Base-by-base conservation (phyloP, 176 grass and related monocot species). In the Aegilops longissima region DNA sequence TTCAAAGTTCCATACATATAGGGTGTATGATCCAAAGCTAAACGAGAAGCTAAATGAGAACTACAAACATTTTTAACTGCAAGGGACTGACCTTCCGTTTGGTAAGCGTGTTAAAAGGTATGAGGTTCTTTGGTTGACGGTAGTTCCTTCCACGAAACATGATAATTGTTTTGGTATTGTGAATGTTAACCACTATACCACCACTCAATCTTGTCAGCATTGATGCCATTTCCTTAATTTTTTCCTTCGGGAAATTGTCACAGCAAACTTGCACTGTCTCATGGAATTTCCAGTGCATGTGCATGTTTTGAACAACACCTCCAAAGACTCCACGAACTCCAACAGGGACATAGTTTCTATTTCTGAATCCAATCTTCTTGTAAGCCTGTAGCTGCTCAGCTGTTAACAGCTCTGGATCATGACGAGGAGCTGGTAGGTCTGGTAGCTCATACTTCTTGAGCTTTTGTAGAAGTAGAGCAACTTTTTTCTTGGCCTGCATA, bases 291-390 rank as follows among this genome's bases (percentile, higher is more conserved):
- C 97, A 99, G 13, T 99, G 97, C 78, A 99, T 90, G 92, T 99
- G 97, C 97, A 99, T 99, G 85, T 99, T 99, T 80, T 99, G 97
- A 77, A 99, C 97, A 85, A 99, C 97, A 80, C 97, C 97, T 90
- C 97, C 92, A 92, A 99, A 99, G 82, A 99, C 97, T 51, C 97
- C 97, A 88, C 97, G 92, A 72, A 99, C 94, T 89, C 97, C 97
- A 88, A 99, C 97, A 44, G 92, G 94, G 12, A 93, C 88, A 63
- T 99, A 96, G 82, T 99, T 99, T 87, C 89, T 93, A 39, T 99
- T 99, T 87, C 94, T 93, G 84, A 99, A 99, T 59, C 97, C 97
- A 64, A 98, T 91, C 89, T 99, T 99, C 88, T 96, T 99, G 87
- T 93, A 99, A 83, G 94, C 97, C 59, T 99, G 97, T 63, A 96